These are phyloP conservation scores for Arthrobotrys megalospora DNA, from an alignment of 2,329 filamentous ascomycete species.

Conservation along the genomic window DNA sequence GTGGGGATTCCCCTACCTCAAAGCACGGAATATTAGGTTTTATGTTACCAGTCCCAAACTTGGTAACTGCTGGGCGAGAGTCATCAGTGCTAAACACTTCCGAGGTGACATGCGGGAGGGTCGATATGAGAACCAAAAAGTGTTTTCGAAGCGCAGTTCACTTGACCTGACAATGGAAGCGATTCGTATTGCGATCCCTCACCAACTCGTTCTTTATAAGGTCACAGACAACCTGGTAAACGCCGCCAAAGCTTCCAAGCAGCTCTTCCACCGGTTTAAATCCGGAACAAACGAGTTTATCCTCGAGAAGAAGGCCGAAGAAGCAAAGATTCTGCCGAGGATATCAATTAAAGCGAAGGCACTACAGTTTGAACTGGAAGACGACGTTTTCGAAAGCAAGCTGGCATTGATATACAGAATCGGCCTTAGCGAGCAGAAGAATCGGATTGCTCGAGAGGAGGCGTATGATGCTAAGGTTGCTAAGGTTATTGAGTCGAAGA, in stretches of 20 bases:
- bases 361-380: conserved; percentile 91
- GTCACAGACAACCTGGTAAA: conserved; percentile 96
- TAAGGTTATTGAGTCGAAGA: conserved; percentile 81
- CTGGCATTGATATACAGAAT: conserved; percentile 92
- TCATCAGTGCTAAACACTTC: conserved; percentile 85
- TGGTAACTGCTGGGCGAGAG: conserved; percentile 84
- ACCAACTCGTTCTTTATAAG: conserved; percentile 89
- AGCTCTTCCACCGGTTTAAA: conserved; percentile 92
- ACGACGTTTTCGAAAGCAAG: conserved; percentile 98
- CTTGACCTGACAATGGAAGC: conserved; percentile 89
- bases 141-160: conserved; percentile 73
- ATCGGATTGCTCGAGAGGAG: conserved; percentile 89
- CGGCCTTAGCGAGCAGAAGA: conserved; percentile 89
- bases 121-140: conserved; percentile 67
- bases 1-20: conserved; percentile 86
- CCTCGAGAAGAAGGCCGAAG: conserved; percentile 85
- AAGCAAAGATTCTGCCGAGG: conserved; percentile 87
- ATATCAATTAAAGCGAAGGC: conserved; percentile 85
- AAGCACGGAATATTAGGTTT: conserved; percentile 82
- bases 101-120: conserved; percentile 85
- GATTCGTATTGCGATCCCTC: conserved; percentile 87
- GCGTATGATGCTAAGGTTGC: conserved; percentile 90
- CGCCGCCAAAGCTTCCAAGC: conserved; percentile 85
- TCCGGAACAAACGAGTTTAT: conserved; percentile 91
- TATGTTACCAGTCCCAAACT: conserved; percentile 90